Conservation (phyloP, 2,329 filamentous ascomycete genomes). For the Pseudonectria buxi region DNA sequence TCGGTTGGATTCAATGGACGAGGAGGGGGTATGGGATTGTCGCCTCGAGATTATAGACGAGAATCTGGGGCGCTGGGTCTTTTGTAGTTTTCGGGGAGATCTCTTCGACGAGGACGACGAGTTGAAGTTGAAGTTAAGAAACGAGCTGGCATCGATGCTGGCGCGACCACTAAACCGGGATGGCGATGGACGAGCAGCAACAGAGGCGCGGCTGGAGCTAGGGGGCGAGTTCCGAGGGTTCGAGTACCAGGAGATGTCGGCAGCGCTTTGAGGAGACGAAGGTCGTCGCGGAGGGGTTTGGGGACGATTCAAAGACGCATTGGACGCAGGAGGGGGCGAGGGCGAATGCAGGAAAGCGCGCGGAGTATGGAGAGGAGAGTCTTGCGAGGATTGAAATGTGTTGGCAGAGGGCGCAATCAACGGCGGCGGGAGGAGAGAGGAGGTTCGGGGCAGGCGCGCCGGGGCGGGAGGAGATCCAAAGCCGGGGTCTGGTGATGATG, state of each 20-base stretch:
- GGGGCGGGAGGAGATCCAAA: conserved; percentile 24
- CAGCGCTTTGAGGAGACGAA: conserved; percentile 26
- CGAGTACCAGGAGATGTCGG: conserved; percentile 40
- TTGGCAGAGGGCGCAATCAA: conserved; percentile 19
- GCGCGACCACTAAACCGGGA: conserved; percentile 34
- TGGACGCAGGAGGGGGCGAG: conserved; percentile 8
- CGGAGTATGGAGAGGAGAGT: conserved; percentile 13
- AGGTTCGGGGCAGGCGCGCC: conserved; percentile 33
- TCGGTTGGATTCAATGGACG: conserved; percentile 9
- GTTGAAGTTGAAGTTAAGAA: conserved; percentile 16
- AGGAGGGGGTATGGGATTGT: conserved; percentile 5
- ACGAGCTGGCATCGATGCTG: conserved; percentile 36
- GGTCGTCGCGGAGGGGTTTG: conserved; percentile 14
- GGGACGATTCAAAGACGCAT: conserved; percentile 2
- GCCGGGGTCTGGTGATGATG: conserved; percentile 6
- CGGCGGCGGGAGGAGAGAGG: conserved; percentile 37
- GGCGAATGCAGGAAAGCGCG: conserved; percentile 1
- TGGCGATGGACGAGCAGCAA: conserved; percentile 24
- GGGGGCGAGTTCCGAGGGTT: conserved; percentile 50
- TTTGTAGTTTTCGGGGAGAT: conserved; percentile 33
- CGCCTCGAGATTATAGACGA: conserved; percentile 11
- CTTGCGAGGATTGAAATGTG: conserved; percentile 8
- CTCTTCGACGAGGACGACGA: conserved; percentile 23
- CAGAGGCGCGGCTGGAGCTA: conserved; percentile 39
- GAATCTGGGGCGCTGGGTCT: conserved; percentile 27